Percentiles rank a stretch among this genome's conserved stretches.
Conservation (phyloP, 78 protist genomes). For the Monocercomonoides exilis region DNA sequence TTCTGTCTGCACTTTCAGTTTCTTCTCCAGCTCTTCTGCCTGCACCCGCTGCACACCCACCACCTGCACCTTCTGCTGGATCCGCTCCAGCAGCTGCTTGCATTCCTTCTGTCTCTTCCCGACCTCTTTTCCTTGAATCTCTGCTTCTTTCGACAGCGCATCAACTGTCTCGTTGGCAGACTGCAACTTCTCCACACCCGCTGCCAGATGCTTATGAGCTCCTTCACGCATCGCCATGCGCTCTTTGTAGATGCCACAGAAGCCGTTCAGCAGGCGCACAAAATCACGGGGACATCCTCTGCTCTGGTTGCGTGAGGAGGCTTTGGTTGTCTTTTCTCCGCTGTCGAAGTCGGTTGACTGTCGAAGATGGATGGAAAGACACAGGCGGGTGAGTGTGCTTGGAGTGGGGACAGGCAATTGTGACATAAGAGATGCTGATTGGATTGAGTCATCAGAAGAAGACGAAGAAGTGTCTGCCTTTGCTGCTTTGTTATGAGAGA, state of each 20-base stretch:
- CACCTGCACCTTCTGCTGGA: not conserved
- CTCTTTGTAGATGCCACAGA: not conserved
- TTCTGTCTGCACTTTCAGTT: not conserved
- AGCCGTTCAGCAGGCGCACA: not conserved
- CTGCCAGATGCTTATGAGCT: not conserved
- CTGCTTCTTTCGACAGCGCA: not conserved
- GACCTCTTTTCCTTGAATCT: not conserved
- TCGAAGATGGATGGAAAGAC: not conserved
- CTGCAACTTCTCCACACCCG: not conserved
- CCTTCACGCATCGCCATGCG: not conserved
- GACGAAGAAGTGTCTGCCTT: not conserved
- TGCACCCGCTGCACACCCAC: not conserved
- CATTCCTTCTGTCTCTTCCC: not conserved
- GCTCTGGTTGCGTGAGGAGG: too few relatives aligned
- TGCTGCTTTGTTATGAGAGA: too few relatives aligned
- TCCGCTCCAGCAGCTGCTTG: not conserved
- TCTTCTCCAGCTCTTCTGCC: not conserved
- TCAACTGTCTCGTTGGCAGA: not conserved
- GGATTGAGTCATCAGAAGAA: not conserved
- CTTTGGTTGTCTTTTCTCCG: not conserved
- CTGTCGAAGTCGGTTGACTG: not conserved
- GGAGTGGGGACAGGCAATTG: not conserved
- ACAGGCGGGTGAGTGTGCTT: not conserved
- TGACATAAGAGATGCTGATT: not conserved
- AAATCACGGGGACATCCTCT: not conserved